phyloP scores from a whole-genome alignment of 2,329 filamentous ascomycete species.

The Trichoderma lentiforme region DNA sequence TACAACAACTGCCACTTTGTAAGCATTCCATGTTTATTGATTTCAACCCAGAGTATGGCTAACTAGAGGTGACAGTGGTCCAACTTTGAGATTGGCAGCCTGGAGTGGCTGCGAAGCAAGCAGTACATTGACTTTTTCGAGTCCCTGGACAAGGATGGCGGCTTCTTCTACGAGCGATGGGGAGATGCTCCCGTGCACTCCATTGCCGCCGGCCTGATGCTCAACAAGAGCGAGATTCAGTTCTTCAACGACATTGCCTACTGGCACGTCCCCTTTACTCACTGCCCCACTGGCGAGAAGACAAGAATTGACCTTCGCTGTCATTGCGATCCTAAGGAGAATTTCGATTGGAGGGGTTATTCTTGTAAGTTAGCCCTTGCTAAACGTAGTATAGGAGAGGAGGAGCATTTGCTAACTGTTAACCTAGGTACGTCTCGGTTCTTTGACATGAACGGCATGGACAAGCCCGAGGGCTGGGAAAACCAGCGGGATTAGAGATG shows the following conservation, averaged over 20 bases:
- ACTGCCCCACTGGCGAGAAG: constrained; percentile 91
- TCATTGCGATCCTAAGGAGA: constrained; percentile 91
- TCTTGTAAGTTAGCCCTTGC: constrained; percentile 66
- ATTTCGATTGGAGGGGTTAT: constrained; percentile 99
- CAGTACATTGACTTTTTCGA: constrained; percentile 91
- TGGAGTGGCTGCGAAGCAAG: constrained; percentile 88
- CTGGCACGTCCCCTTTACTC: constrained; percentile 95
- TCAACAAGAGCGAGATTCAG: constrained; percentile 91
- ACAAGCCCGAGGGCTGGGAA: constrained; percentile 84
- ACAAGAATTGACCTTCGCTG: constrained; percentile 80
- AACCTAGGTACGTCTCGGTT: constrained; percentile 64
- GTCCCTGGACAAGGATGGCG: constrained; percentile 81
- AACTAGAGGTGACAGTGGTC: constrained; percentile 67
- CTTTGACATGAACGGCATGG: constrained; percentile 76
- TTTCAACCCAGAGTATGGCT: neutral
- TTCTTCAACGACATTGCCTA: constrained; percentile 99
- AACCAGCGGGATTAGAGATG: constrained; percentile 52
- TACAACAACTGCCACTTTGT: constrained; percentile 99
- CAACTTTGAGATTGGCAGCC: constrained; percentile 94
- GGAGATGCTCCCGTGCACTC: constrained; percentile 97
- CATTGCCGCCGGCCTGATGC: constrained; percentile 83
- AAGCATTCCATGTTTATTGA: constrained; percentile 34
- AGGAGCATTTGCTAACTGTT: constrained; percentile 19
- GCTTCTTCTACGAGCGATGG: constrained; percentile 99
- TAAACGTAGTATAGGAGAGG: neutral